These are phyloP conservation scores for Pleurotus cornucopiae DNA, from an alignment of 768 basidiomycete genomes.

Conservation along the genomic window DNA sequence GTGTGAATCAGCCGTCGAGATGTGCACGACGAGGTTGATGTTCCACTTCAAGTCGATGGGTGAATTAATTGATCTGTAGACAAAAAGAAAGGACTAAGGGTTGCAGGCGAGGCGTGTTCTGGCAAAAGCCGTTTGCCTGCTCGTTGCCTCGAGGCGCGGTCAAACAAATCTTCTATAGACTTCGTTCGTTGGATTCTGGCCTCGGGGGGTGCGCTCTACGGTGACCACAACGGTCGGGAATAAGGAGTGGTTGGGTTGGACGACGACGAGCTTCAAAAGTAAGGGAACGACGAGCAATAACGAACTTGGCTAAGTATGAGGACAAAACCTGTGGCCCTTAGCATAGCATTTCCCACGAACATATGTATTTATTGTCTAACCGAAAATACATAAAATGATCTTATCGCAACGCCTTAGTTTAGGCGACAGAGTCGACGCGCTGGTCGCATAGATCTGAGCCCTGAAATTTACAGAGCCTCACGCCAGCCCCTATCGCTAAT, in stretches of 20 bases:
- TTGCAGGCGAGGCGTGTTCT: slow-evolving; percentile 7
- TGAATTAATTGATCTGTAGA: slow-evolving; percentile 6
- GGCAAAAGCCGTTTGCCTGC: slow-evolving; percentile 9
- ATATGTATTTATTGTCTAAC: too few species aligned
- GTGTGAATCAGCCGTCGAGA: background rate
- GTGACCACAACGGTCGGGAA: background rate
- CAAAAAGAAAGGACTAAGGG: slow-evolving; percentile 5
- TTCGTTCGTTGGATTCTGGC: background rate
- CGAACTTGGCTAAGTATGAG: too few species aligned
- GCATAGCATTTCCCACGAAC: too few species aligned
- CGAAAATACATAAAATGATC: too few species aligned
- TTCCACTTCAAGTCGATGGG: background rate
- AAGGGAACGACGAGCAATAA: too few species aligned
- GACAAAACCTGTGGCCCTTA: too few species aligned
- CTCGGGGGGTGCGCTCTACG: background rate
- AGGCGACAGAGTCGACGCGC: too few species aligned
- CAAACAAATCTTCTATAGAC: slow-evolving; percentile 4
- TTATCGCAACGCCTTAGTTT: too few species aligned
- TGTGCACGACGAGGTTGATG: slow-evolving; percentile 3
- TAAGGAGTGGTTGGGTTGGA: background rate
- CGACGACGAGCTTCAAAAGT: too few species aligned
- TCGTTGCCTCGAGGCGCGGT: slow-evolving; percentile 9
- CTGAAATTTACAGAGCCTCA: too few species aligned
- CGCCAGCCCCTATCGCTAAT: background rate
- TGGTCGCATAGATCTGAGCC: too few species aligned